phyloP scores from a whole-genome alignment of 192 early-diverging fungal species.

The Bifiguratus adelaidae region DNA sequence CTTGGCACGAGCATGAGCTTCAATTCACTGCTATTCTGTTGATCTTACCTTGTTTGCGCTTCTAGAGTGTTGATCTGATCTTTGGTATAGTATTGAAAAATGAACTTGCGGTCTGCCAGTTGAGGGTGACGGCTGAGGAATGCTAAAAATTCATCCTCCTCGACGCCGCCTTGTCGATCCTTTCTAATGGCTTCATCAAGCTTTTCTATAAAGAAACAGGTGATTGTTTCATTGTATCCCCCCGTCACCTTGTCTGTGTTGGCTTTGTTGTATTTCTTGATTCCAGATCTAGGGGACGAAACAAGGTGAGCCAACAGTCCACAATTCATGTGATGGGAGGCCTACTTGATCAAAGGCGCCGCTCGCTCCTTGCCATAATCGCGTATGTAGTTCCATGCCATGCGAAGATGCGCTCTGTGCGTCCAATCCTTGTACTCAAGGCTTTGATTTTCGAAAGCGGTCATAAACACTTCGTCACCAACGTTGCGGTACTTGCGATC shows the following conservation, averaged over 20 bases:
- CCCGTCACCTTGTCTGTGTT: background rate
- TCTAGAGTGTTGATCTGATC: too few relatives aligned
- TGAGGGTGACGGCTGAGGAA: constrained; percentile 17
- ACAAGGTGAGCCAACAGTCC: background rate
- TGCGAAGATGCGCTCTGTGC: constrained; percentile 25
- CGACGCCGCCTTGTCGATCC: background rate
- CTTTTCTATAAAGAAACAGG: constrained; percentile 17
- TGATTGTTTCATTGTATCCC: constrained; percentile 23
- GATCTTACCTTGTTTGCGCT: too few relatives aligned
- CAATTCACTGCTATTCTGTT: too few relatives aligned
- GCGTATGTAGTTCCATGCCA: constrained; percentile 29
- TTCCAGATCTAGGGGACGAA: background rate
- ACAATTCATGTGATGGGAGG: background rate
- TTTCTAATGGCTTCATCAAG: constrained; percentile 8
- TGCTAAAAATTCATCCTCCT: constrained; percentile 20
- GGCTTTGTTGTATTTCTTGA: constrained; percentile 10
- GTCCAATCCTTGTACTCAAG: constrained; percentile 16
- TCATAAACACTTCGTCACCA: constrained; percentile 30
- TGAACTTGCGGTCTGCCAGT: constrained; percentile 10
- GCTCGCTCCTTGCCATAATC: constrained; percentile 9
- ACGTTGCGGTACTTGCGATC: constrained; percentile 36
- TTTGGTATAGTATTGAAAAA: constrained; percentile 18
- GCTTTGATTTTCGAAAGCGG: constrained; percentile 12
- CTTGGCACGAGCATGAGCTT: too few relatives aligned
- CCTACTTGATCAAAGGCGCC: constrained; percentile 13